These are phyloP conservation scores for Arthrobotrys iridis DNA, from an alignment of 2,329 filamentous ascomycete genomes.

Conservation along the genomic window DNA sequence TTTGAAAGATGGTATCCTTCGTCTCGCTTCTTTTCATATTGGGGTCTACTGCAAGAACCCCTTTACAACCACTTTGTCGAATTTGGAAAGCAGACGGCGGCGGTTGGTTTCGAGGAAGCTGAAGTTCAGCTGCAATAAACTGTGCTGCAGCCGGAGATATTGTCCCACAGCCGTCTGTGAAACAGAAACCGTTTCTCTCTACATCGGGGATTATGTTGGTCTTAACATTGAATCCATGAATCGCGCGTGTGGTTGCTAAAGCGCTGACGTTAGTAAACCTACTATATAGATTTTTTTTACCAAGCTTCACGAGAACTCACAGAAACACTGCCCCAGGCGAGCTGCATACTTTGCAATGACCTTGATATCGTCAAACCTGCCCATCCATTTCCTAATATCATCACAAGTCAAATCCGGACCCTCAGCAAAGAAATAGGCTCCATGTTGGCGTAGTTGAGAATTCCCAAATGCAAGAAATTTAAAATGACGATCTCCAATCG, in stretches of 20 bases:
- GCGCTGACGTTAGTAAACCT: neutral
- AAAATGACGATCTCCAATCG: conserved; percentile 81
- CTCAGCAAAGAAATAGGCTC: conserved; percentile 90
- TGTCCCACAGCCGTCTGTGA: conserved; percentile 92
- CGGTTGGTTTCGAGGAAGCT: conserved; percentile 67
- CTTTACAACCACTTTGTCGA: conserved; percentile 90
- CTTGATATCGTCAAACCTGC: conserved; percentile 80
- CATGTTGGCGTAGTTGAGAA: conserved; percentile 90
- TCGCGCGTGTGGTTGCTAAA: conserved; percentile 77
- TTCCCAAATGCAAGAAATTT: conserved; percentile 94
- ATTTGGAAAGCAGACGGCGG: conserved; percentile 89
- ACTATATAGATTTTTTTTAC: neutral
- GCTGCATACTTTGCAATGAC: conserved; percentile 90
- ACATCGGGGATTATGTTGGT: conserved; percentile 75
- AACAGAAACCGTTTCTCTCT: conserved; percentile 73
- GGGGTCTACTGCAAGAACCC: conserved; percentile 81
- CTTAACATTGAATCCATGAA: conserved; percentile 71
- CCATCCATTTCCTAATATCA: conserved; percentile 86
- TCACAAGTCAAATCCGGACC: conserved; percentile 74
- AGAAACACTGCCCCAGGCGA: conserved; percentile 92
- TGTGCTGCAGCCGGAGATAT: conserved; percentile 82
- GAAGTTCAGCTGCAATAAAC: conserved; percentile 77
- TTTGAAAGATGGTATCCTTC: conserved; percentile 64
- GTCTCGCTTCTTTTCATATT: conserved; percentile 65
- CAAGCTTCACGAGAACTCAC: conserved; percentile 49